phyloP scores from a whole-genome alignment of 345 rosid species.

The Syzygium aromaticum region DNA sequence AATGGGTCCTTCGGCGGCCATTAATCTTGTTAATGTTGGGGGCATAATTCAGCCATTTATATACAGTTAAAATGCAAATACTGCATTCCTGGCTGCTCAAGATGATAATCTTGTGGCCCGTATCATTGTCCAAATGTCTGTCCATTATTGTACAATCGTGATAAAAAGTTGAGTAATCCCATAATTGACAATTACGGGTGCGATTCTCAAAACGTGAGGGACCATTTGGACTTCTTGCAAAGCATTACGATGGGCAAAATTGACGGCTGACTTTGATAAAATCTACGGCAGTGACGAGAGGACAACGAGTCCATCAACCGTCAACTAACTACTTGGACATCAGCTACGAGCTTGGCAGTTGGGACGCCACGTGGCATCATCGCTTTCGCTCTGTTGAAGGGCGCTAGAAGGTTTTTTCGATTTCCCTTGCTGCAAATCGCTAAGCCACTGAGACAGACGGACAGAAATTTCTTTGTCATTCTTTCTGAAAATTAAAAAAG shows the following conservation, averaged over 20 bases:
- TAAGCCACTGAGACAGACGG: background rate
- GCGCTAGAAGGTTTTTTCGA: background rate
- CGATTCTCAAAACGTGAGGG: background rate
- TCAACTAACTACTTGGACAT: background rate
- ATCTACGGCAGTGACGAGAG: background rate
- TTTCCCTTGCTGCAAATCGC: background rate
- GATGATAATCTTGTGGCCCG: background rate
- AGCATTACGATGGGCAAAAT: background rate
- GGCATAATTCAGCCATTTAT: background rate
- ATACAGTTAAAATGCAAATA: background rate
- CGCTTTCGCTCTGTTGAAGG: slow-evolving; percentile 10
- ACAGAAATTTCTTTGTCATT: background rate
- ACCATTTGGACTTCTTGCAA: background rate
- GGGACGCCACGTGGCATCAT: slow-evolving; percentile 39
- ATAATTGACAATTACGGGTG: background rate
- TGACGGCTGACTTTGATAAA: background rate
- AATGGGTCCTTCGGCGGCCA: background rate
- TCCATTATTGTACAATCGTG: background rate
- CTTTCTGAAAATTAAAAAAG: background rate
- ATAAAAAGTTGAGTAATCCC: background rate
- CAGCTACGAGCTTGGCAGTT: background rate
- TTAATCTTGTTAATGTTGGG: background rate
- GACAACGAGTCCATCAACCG: background rate
- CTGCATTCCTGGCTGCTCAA: background rate
- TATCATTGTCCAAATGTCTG: background rate